Conservation (phyloP, 176 grass and related monocot genomes). For the Aegilops speltoides region DNA sequence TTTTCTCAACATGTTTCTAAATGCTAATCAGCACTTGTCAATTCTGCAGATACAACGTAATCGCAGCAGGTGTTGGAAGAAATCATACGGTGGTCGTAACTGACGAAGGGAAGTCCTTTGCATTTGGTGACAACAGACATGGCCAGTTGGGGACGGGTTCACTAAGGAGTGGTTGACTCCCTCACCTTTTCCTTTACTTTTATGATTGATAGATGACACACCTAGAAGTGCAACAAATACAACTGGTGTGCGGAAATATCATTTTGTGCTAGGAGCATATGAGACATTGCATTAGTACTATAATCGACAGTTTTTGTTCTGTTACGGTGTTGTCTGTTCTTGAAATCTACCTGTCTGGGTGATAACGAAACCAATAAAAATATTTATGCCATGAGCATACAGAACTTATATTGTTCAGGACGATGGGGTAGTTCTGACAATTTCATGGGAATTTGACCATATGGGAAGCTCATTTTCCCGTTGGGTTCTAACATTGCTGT, state of each 20-base stretch:
- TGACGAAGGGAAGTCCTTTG: conserved; percentile 73
- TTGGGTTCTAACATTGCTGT: not conserved
- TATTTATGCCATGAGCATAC: not conserved
- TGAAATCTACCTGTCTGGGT: not conserved
- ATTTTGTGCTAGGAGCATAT: not conserved
- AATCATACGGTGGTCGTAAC: conserved; percentile 86
- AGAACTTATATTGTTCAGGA: not conserved
- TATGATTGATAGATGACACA: not conserved
- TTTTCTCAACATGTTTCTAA: not conserved
- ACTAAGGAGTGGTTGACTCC: conserved; percentile 55
- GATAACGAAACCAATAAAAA: not conserved
- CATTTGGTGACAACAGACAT: conserved; percentile 87
- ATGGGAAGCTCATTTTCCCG: not conserved
- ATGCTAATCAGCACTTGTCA: not conserved
- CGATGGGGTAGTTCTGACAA: not conserved
- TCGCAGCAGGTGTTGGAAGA: conserved; percentile 71
- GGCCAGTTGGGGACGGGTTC: conserved; percentile 86
- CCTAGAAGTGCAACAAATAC: not conserved
- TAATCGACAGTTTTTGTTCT: not conserved
- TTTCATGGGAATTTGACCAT: not conserved
- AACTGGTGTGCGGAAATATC: not conserved
- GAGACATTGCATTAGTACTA: not conserved
- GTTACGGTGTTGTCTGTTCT: not conserved
- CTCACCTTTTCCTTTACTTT: not conserved
- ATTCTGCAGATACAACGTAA: conserved; percentile 58